A percentile compares a stretch with the other conserved stretches of the same genome.
Conservation (phyloP, 805 yeast genomes). For the Soucietia sequanensis region DNA sequence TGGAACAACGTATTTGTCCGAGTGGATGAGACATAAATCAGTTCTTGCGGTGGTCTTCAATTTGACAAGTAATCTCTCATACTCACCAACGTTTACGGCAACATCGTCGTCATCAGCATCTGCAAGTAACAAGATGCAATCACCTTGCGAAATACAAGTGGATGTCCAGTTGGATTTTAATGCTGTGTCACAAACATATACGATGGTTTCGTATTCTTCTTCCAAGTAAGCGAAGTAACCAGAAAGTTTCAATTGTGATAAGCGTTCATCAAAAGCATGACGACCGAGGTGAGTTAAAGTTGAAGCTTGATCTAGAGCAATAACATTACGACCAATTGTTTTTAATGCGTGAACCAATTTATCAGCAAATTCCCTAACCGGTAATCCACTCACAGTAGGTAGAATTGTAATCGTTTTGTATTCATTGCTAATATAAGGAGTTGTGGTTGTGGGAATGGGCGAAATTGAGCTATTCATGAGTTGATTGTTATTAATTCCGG, state of each 20-base stretch:
- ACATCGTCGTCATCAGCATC: constrained; percentile 64
- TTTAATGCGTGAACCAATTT: constrained; percentile 69
- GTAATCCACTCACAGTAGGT: constrained; percentile 79
- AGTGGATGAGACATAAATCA: constrained; percentile 80
- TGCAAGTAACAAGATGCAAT: constrained; percentile 85
- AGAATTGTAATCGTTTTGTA: constrained; percentile 83
- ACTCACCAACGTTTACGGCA: constrained; percentile 76
- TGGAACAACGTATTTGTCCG: constrained; percentile 76
- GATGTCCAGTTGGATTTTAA: constrained; percentile 85
- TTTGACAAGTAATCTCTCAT: constrained; percentile 71
- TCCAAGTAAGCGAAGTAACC: constrained; percentile 91
- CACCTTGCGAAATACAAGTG: constrained; percentile 93
- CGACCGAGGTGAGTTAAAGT: constrained; percentile 79
- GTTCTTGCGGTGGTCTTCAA: constrained; percentile 83
- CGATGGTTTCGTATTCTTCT: constrained; percentile 82
- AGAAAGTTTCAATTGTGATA: constrained; percentile 80
- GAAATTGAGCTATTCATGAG: constrained; percentile 13
- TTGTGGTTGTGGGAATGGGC: constrained; percentile 30
- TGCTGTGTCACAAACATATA: constrained; percentile 85
- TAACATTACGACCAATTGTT: constrained; percentile 68
- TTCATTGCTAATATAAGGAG: constrained; percentile 37
- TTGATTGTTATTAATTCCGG: constrained; percentile 1
- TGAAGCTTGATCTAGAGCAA: constrained; percentile 79
- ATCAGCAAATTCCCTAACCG: constrained; percentile 81
- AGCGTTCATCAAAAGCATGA: constrained; percentile 82